Evolutionary conservation across 2,329 filamentous ascomycete genomes (phyloP), one percentile per base, ranked within the genome.

Genomic region (Clarireedia homoeocarpa): DNA sequence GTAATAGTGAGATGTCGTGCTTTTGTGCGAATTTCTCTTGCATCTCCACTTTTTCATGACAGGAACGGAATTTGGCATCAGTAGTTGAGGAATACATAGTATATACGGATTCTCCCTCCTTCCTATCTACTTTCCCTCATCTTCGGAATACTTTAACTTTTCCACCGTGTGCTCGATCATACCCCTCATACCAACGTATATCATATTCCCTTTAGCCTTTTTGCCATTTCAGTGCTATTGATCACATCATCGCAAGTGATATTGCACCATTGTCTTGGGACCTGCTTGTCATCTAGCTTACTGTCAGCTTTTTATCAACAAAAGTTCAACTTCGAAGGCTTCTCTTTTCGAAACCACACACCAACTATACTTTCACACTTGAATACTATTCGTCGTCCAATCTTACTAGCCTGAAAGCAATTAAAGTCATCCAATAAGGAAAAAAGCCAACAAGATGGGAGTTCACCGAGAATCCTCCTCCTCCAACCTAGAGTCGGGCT

Each of bases 401-500:
- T 34, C 30, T 34, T 12, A 12, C 9, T 34, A 10, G 12, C 30
- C 10, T 34, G 39, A 42, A 42, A 17, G 17, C 17, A n/a, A 6
- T 47, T 9, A 9, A 20, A 12, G 20, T 53, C 17, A 5, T 20
- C 15, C 26, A 27, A 39, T 20, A 34, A 55, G 40, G 23, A 38
- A 40, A 47, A 47, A 9, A n/a, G 46, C 20, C 40, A 39, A 38
- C 57, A 65, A 48, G 15, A 68, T 67, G 66, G 65, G 64, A 42
- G 40, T 58, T n/a, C 61, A 63, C 30, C 56, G 55, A 15, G 60
- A 65, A 57, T 64, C 65, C 10, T 49, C 54, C 47, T 53, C 49
- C 56, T 69, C 71, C 38, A 77, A 79, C 44, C 71, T 79, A 60
- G 90, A 95, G 73, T 96, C 92, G 38, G 92, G 92, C 61, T 96